Percentiles rank a stretch among this genome's conserved stretches.
These are phyloP conservation scores for Penicillium sp. DNA, from an alignment of 2,329 filamentous ascomycete genomes.

Conservation along the genomic window DNA sequence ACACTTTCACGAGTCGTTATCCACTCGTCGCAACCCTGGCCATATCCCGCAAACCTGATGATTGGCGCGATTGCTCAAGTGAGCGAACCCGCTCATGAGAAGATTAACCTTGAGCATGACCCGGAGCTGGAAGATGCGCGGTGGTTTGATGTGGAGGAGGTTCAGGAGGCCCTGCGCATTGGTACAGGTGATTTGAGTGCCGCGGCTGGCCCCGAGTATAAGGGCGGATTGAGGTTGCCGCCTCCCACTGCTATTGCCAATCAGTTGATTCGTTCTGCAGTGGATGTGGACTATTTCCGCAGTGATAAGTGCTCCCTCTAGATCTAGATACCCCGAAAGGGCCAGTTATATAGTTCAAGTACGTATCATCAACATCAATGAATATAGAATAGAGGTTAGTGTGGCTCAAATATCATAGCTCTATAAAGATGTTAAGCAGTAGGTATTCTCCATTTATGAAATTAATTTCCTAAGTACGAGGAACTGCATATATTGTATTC, in stretches of 20 bases:
- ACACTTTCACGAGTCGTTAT: slow-evolving; percentile 76
- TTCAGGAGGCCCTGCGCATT: slow-evolving; percentile 71
- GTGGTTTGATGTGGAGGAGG: slow-evolving; percentile 85
- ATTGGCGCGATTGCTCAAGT: slow-evolving; percentile 83
- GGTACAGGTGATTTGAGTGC: slow-evolving; percentile 72
- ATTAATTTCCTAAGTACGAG: no score
- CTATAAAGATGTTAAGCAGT: no score
- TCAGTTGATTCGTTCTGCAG: slow-evolving; percentile 79
- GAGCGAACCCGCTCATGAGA: slow-evolving; percentile 77
- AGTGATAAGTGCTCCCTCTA: slow-evolving; percentile 57
- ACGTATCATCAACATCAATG: not conserved
- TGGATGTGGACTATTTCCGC: slow-evolving; percentile 69
- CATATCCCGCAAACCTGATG: slow-evolving; percentile 83
- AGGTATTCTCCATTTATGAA: no score
- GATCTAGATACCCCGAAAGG: slow-evolving; percentile 32
- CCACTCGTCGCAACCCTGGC: slow-evolving; percentile 86
- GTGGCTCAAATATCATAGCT: no score
- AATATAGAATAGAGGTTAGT: not conserved
- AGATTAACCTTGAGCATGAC: slow-evolving; percentile 81
- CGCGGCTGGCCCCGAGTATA: slow-evolving; percentile 66
- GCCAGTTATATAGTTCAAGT: not conserved
- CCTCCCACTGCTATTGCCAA: slow-evolving; percentile 91
- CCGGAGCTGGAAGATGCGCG: slow-evolving; percentile 87
- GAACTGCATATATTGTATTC: no score
- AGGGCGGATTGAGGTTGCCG: slow-evolving; percentile 77